Percentiles rank a stretch among this genome's conserved stretches.
These are phyloP conservation scores for Triticum aestivum DNA, from an alignment of 176 grass and related monocot species.

Conservation along the genomic window IWGSC_CS_RefSeq_v2.1 NC_057798.1:49485907-49486406, in stretches of 20 bases:
- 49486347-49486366: background rate
- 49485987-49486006: slow-evolving; percentile 56
- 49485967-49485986: too few relatives aligned
- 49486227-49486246: background rate
- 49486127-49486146: slow-evolving; percentile 22
- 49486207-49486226: slow-evolving; percentile 20
- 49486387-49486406: too few relatives aligned
- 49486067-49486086: slow-evolving; percentile 48
- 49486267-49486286: background rate
- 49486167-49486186: background rate
- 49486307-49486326: background rate
- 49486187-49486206: slow-evolving; percentile 41
- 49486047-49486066: slow-evolving; percentile 34
- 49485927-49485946: too few relatives aligned
- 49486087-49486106: slow-evolving; percentile 48
- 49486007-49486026: slow-evolving; percentile 85
- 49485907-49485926: too few relatives aligned
- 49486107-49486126: background rate
- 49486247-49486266: background rate
- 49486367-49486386: too few relatives aligned
- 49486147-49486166: slow-evolving; percentile 30
- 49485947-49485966: too few relatives aligned
- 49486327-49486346: background rate
- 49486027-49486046: slow-evolving; percentile 28
- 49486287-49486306: background rate